Percentiles rank a stretch among this genome's conserved stretches.
These are phyloP conservation scores for Hypholoma fasciculare DNA, from an alignment of 768 basidiomycete species.

Conservation along the genomic window DNA sequence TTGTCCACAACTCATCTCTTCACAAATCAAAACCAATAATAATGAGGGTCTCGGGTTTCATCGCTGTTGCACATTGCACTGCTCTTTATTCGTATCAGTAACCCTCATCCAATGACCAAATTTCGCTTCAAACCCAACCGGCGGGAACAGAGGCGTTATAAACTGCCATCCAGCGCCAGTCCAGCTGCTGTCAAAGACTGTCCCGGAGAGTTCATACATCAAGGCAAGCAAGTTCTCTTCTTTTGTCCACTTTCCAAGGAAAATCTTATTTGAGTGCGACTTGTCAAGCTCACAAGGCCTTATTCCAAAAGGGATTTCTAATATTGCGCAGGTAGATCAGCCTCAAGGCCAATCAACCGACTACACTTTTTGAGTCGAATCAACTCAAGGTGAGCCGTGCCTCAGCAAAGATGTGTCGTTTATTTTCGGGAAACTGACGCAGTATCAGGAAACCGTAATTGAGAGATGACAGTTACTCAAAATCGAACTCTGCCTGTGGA, in stretches of 20 bases:
- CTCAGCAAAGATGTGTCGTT: no score
- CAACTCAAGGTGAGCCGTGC: no score
- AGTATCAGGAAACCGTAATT: no score
- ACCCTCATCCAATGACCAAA: not conserved
- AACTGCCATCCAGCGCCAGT: not conserved
- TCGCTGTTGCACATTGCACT: not conserved
- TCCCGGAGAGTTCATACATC: no score
- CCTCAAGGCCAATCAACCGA: no score
- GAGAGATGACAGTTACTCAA: not conserved
- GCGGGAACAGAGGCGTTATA: not conserved
- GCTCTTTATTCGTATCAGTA: not conserved
- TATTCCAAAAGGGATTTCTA: not conserved
- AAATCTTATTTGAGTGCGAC: not conserved
- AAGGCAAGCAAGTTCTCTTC: no score
- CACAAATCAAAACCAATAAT: not conserved
- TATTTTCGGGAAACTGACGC: no score
- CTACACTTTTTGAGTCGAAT: no score
- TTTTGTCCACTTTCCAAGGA: not conserved
- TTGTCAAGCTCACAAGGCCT: not conserved
- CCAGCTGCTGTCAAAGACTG: not conserved
- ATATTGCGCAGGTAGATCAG: not conserved
- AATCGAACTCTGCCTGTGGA: not conserved
- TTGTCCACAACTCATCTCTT: no score
- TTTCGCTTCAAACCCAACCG: not conserved
- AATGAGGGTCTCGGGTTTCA: not conserved